Percentiles rank a stretch among this genome's conserved stretches.
Evolutionary conservation across 768 basidiomycete species (phyloP).

Genomic region (Tylopilus felleus): DNA sequence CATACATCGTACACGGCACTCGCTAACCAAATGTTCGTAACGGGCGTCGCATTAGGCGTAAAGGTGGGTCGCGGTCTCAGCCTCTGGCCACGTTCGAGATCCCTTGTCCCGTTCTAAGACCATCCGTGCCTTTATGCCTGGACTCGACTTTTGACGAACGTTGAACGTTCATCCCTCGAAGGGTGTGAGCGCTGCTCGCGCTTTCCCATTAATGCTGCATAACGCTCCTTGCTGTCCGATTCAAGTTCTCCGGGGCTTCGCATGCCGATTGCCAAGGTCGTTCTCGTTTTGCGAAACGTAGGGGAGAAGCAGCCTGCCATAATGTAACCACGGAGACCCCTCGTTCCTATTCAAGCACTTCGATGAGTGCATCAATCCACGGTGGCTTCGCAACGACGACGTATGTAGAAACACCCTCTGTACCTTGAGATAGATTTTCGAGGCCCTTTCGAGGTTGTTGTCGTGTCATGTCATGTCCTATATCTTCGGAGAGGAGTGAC

Average conservation of each 20-base stretch:
- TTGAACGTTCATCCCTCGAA: background rate
- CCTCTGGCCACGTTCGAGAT: background rate
- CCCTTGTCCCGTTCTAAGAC: background rate
- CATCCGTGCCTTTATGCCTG: background rate
- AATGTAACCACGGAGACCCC: slow-evolving; percentile 15
- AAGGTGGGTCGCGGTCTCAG: background rate
- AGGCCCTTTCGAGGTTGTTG: background rate
- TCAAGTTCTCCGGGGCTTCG: background rate
- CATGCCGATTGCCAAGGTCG: background rate
- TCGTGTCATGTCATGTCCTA: slow-evolving; percentile 3
- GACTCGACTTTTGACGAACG: too few species aligned
- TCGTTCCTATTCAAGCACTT: background rate
- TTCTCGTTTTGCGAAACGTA: background rate
- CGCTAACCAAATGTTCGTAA: background rate
- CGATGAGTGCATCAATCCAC: background rate
- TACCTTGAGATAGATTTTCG: slow-evolving; percentile 4
- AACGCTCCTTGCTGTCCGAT: background rate
- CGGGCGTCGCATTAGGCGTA: background rate
- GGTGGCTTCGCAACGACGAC: background rate
- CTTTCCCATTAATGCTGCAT: slow-evolving; percentile 4
- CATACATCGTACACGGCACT: too few species aligned
- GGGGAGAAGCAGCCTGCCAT: slow-evolving; percentile 9
- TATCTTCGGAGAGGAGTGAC: slow-evolving; percentile 4
- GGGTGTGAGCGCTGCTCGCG: background rate
- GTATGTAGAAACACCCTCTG: background rate